A percentile compares a stretch with the other conserved stretches of the same genome.
Conservation (phyloP, 805 yeast genomes). For the Metschnikowia cerradonensis region DNA sequence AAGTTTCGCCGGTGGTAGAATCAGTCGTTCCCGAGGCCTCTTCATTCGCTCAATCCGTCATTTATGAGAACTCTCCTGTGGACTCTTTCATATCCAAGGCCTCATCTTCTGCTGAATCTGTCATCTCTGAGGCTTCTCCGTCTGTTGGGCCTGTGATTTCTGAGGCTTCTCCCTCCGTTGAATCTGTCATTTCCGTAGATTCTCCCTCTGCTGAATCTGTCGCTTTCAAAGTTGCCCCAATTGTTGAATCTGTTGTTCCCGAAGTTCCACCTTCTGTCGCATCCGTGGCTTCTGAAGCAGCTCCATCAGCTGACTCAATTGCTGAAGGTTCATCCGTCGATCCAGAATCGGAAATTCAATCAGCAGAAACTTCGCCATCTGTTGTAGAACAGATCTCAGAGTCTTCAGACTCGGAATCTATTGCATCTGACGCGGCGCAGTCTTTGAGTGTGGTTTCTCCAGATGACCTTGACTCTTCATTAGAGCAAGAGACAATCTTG, state of each 20-base stretch:
- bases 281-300: not conserved
- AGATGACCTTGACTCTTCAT: not conserved
- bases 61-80: not conserved
- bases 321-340: not conserved
- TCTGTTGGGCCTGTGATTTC: not conserved
- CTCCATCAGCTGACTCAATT: not conserved
- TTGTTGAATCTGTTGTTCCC: slow-evolving; percentile 14
- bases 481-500: not conserved
- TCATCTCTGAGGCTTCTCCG: not conserved
- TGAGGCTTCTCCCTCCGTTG: slow-evolving; percentile 3
- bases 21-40: not conserved
- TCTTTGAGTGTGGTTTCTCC: not conserved
- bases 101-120: slow-evolving; percentile 1
- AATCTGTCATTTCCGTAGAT: not conserved
- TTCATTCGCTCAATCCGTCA: not conserved
- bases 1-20: not conserved
- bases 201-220: not conserved
- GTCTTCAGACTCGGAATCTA: not conserved
- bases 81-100: not conserved
- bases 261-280: not conserved
- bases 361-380: not conserved
- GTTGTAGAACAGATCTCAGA: not conserved
- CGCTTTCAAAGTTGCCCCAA: not conserved
- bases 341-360: not conserved
- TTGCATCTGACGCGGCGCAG: not conserved